Base-by-base conservation (phyloP, 1,139 yeast genomes). In the Citeromyces hawaiiensis region DNA sequence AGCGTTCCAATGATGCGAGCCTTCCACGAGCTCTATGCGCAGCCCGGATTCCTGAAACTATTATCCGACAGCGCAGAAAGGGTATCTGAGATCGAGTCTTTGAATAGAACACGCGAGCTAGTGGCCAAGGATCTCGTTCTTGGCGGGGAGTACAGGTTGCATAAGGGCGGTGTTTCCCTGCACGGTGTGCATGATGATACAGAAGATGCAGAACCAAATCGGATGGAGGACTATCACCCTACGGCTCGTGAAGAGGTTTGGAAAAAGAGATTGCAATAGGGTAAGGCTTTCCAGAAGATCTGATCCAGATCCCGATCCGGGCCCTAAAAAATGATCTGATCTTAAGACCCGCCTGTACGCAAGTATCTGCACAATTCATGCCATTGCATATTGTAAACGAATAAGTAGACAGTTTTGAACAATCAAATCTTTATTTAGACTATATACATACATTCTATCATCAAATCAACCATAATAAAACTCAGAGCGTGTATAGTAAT, bases 1-100 rank as follows among this genome's bases (percentile, higher is more conserved):
- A 75, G 83, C 3, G 81, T 82, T 2, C 88, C 93, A 1, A 83
- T 83, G 94, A 82, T 83, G 94, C 70, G 88, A 48, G 94, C 91
- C 2, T 83, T 83, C 54, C 76, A 81, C 44, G 94, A 83, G 51
- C 80, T 83, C 40, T 82, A 81, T 0, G 61, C 74, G 2, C 77
- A 76, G 56, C 83, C 85, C 0, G 81, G 78, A 16, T 83, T 83
- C 50, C 80, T 80, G 41, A 72, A 76, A 42, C 60, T 83, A n/a
- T 59, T 83, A 32, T 68, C 70, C 14, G 85, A 81, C 43, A 79
- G 93, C 0, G 61, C 75, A n/a, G 76, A 77, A 42, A 62, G 94
- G 41, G 83, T 83, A 2, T 69, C 73, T 8, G 91, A 77, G 34
- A 83, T 83, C 41, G 94, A 83, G 56, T 72, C 86, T 1, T 61